Evolutionary conservation across 2,329 filamentous ascomycete species (phyloP).

Genomic region (Talaromyces sp.): DNA sequence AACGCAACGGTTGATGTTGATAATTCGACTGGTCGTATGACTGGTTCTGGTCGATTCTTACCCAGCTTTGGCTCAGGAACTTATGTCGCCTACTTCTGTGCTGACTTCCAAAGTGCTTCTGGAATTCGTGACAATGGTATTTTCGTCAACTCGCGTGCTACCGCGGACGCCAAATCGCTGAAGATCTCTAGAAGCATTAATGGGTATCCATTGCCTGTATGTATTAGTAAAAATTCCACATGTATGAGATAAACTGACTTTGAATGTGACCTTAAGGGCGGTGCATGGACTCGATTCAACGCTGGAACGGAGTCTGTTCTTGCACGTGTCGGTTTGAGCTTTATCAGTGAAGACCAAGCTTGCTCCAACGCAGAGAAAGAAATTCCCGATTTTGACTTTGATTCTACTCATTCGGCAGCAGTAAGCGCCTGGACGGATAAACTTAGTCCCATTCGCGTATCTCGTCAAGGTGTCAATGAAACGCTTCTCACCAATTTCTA

Average conservation of each 20-base stretch:
- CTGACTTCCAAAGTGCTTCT: slow-evolving; percentile 58
- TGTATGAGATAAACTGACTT: neutral
- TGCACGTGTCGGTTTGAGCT: slow-evolving; percentile 66
- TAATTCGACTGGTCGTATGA: slow-evolving; percentile 56
- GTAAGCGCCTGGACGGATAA: slow-evolving; percentile 60
- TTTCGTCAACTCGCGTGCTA: slow-evolving; percentile 61
- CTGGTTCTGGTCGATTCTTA: slow-evolving; percentile 57
- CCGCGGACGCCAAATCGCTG: slow-evolving; percentile 50
- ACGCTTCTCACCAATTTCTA: slow-evolving; percentile 55
- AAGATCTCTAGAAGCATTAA: slow-evolving; percentile 58
- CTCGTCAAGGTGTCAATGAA: slow-evolving; percentile 29
- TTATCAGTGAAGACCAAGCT: slow-evolving; percentile 63
- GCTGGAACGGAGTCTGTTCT: slow-evolving; percentile 51
- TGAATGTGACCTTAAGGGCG: slow-evolving; percentile 37
- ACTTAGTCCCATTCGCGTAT: slow-evolving; percentile 37
- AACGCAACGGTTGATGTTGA: slow-evolving; percentile 61
- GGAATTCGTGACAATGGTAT: slow-evolving; percentile 59
- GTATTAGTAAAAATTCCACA: neutral
- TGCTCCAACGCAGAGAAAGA: slow-evolving; percentile 66
- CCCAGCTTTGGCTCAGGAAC: slow-evolving; percentile 64
- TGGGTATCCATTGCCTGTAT: slow-evolving; percentile 48
- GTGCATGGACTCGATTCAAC: slow-evolving; percentile 63
- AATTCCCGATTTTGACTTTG: slow-evolving; percentile 63
- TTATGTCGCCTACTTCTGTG: slow-evolving; percentile 63
- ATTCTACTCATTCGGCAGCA: slow-evolving; percentile 50